Conservation (phyloP, 257 asterid species). For the Fraxinus americana region DNA sequence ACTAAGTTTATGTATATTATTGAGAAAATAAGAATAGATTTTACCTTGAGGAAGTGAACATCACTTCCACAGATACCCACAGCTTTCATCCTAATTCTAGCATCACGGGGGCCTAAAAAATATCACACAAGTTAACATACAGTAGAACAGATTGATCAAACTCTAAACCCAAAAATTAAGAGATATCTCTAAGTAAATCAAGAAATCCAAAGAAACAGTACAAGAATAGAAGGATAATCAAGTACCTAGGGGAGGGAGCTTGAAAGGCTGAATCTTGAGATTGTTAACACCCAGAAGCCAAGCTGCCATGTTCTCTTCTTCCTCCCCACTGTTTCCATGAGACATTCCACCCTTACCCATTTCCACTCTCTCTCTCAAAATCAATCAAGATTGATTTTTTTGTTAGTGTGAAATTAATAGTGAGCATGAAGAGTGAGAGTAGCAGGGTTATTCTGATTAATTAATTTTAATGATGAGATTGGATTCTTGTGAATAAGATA, state of each 20-base stretch:
- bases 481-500: background rate
- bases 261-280: slow-evolving; percentile 81
- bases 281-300: slow-evolving; percentile 86
- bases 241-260: slow-evolving; percentile 80
- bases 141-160: slow-evolving; percentile 8
- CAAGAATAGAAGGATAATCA: background rate
- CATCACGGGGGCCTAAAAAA: slow-evolving; percentile 72
- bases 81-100: slow-evolving; percentile 88
- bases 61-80: slow-evolving; percentile 99
- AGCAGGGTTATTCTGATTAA: background rate
- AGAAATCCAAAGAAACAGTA: background rate
- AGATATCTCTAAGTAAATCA: background rate
- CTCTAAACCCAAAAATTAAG: background rate
- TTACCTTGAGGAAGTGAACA: slow-evolving; percentile 90
- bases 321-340: slow-evolving; percentile 39
- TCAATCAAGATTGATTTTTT: background rate
- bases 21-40: slow-evolving; percentile 4
- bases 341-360: slow-evolving; percentile 82
- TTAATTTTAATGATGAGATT: background rate
- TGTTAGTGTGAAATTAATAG: background rate
- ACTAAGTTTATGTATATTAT: background rate
- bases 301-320: slow-evolving; percentile 87
- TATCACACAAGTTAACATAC: background rate
- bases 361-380: background rate
- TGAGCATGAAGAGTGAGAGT: background rate